Evolutionary conservation across 2,329 filamentous ascomycete species (phyloP), one percentile per base, ranked within the genome.

Genomic region (Sphaceloma murrayae): DNA sequence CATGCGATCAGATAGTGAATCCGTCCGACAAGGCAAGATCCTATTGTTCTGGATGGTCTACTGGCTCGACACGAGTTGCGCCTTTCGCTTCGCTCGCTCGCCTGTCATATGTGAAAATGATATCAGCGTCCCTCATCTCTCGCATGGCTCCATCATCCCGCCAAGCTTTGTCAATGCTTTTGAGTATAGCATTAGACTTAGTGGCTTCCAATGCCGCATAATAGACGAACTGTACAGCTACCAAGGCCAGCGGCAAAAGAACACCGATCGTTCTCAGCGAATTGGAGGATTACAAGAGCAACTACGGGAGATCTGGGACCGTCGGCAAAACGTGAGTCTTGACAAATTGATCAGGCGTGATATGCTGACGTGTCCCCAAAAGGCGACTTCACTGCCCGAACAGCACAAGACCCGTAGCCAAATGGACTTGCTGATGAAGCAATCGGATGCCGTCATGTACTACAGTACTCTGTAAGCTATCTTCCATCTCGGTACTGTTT

Each of bases 1-100:
- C 5, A 48, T 49, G 38, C 40, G 40, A 3, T 39, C 31, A 11
- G 49, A 51, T 8, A 43, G 39, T 6, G 46, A 46, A 6, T 24
- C 42, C 2, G 22, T 42, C n/a, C 45, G 43, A 17, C 42, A 56
- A 47, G 21, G 58, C 53, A 65, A 64, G 51, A 61, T 56, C 1
- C 51, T 64, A 1, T 53, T 78, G 6, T 80, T 80, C 53, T 80
- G 75, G 76, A 68, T 66, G 27, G 58, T 72, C 1, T 81, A 95
- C 72, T 10, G 51, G 74, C 65, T 36, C 69, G 65, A 14, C 75
- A 19, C 50, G 72, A 39, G 75, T 68, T 18, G 65, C 63, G 58
- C 94, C 87, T 48, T 81, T 13, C 34, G 34, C 10, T 38, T 24
- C 8, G 21, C 19, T 13, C 34, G 27, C 17, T 46, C 48, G 9